Evolutionary conservation across 192 early-diverging fungal genomes (phyloP), one percentile per base, ranked within the genome.

Genomic region (Hyaloraphidium curvatum): DNA sequence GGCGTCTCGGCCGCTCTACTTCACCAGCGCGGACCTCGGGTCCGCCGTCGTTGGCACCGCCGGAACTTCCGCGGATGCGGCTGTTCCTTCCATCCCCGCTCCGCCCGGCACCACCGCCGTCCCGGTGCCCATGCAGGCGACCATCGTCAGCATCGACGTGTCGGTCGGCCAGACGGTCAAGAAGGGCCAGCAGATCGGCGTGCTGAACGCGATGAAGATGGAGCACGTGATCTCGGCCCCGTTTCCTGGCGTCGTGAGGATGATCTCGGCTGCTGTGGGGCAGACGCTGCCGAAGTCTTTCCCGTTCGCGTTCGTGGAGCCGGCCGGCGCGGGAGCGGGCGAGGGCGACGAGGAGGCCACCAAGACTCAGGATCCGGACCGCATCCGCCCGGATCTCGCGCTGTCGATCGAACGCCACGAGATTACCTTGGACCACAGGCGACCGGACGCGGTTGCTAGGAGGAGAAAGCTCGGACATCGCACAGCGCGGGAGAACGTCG

Each of bases 201-300:
- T 48, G 11, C 43, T 48, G 43, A 48, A 48, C 19, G 43, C 43
- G 43, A 48, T 48, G 43, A 48, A 48, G 43, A 48, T 48, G 43
- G 43, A 48, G 43, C 43, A 48, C 19, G 43, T 48, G 43, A 25
- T 25, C 17, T 48, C 25, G 14, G 43, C 43, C 25, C 17, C 14
- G 11, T 9, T 11, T 5, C 17, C 43, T 25, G 43, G 43, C 25
- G 25, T 48, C 25, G 43, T 48, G 43, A 5, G 43, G 43, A n/a
- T n/a, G n/a, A n/a, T n/a, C n/a, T n/a, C n/a, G n/a, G n/a, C n/a
- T n/a, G n/a, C n/a, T n/a, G n/a, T n/a, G n/a, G n/a, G n/a, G n/a
- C n/a, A n/a, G n/a, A 48, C 43, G 7, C 43, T 48, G 14, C 43
- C 43, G 25, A 48, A 48, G 19, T 48, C 43, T 25, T 14, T 25